Base-by-base conservation (phyloP, 2,329 filamentous ascomycete genomes). In the Trichoderma atrobrunneum region DNA sequence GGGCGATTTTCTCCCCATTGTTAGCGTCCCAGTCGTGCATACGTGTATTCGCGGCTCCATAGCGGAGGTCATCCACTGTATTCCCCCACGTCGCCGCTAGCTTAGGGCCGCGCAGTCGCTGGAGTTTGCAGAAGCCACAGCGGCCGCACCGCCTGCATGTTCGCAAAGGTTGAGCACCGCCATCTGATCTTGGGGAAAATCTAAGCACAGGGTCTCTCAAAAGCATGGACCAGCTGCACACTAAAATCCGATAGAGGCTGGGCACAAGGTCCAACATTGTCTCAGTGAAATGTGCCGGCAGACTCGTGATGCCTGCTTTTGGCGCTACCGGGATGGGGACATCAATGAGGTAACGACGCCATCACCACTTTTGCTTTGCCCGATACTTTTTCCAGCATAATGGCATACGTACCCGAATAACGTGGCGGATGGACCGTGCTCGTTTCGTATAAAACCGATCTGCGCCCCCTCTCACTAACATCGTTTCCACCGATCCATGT, bases 261-360 rank as follows among this genome's bases (percentile, higher is more conserved):
- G 48, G 48, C 21, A 54, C 48, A 54, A 54, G 48, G 5, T 54
- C 11, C 48, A 12, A 3, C n/a, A 6, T 24, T 54, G 48, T 54
- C 48, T 54, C 57, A 62, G 28, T 39, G 36, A 57, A 56, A 21
- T 26, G 28, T 21, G 28, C 66, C 65, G 54, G 28, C 24, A 43
- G 30, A 57, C 65, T 68, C 65, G 65, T 69, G 66, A 69, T 69
- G 36, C 65, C n/a, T 18, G 34, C 48, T 21, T 54, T 48, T 54
- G 10, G 56, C 28, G 65, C 65, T 21, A 28, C 11, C 8, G 12
- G 3, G 43, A 59, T 21, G 57, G 67, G 16, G 21, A 36, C 36
- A 3, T 43, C 39, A n/a, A 61, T 61, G 26, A 48, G 57, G 57
- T 60, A 70, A 70, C 39, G 36, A 54, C 65, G 28, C 36, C 66